Evolutionary conservation across 371 early-diverging fungal genomes (phyloP).

Genomic region (Mucor lusitanicus): DNA sequence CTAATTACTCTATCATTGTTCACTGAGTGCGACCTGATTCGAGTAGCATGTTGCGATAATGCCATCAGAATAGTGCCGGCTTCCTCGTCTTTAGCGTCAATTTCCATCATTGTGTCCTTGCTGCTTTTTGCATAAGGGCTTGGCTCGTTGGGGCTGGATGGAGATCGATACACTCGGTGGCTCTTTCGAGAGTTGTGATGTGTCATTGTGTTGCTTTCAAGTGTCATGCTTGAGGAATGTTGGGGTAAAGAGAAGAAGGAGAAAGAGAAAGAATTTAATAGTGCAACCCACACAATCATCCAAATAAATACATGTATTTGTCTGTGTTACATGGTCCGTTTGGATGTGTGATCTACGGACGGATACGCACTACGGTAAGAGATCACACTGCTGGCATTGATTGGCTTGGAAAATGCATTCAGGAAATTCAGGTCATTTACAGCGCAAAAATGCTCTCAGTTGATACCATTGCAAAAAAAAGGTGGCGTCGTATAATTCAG

Average conservation of each 20-base stretch:
- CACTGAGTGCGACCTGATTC: background rate
- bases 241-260: constrained; percentile 1
- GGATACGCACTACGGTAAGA: background rate
- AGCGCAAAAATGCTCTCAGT: background rate
- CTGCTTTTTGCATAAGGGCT: constrained; percentile 9
- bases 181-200: constrained; percentile 12
- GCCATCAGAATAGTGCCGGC: constrained; percentile 28
- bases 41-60: constrained; percentile 11
- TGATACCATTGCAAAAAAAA: background rate
- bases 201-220: background rate
- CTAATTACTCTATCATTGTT: constrained; percentile 10
- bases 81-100: constrained; percentile 28
- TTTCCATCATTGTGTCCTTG: constrained; percentile 11
- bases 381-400: background rate
- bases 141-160: constrained; percentile 4
- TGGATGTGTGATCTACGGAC: background rate
- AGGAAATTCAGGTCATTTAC: background rate
- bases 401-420: background rate
- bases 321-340: background rate
- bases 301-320: constrained; percentile 1
- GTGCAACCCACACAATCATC: background rate
- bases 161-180: constrained; percentile 15
- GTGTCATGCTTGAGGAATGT: background rate
- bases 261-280: background rate
- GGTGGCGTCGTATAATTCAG: background rate